Evolutionary conservation across 371 early-diverging fungal genomes (phyloP), one percentile per base, ranked within the genome.

Genomic region (Conidiobolus incongruus): DNA sequence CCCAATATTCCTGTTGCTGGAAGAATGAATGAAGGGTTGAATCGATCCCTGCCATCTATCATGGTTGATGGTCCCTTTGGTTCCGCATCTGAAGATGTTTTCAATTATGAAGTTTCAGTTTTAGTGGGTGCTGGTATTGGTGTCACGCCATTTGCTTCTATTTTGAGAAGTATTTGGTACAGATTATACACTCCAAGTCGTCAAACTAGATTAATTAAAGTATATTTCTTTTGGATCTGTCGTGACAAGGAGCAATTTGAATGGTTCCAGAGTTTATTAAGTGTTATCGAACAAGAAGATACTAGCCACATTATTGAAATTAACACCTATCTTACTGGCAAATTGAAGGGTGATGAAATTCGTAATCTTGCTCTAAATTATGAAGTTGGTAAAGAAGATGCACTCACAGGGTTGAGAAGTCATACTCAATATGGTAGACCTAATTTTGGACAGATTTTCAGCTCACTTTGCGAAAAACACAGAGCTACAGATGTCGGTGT

Each of bases 41-140:
- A 37, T 39, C 17, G 46, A 13, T 47, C 49, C 0, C 30, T 67
- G 6, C 73, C 84, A 3, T 55, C 59, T 4, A 62, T 83, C 37
- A 60, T 73, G 64, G 49, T 86, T 21, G 87, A 86, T 50, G 87
- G 87, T 6, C 82, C 83, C 7, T 86, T 75, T 51, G 87, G 87
- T 0, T 64, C 75, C 22, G 80, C 84, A 1, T 67, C 71, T n/a
- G 84, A 85, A 48, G 82, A 85, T 48, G 81, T 75, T 28, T 80
- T 77, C 47, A 70, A 80, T 40, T 81, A 75, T 52, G 78, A 81
- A 49, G 74, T 67, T 1, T 62, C 73, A 1, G 63, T 85, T 35
- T 60, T 81, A 19, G 75, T 81, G 39, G 79, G 78, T 6, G 79
- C 81, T 0, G 81, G 80, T n/a, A 80, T 80, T 31, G 81, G 81